These are phyloP conservation scores for Lichtheimia corymbifera DNA, from an alignment of 371 early-diverging fungal genomes.

Conservation along the genomic window DNA sequence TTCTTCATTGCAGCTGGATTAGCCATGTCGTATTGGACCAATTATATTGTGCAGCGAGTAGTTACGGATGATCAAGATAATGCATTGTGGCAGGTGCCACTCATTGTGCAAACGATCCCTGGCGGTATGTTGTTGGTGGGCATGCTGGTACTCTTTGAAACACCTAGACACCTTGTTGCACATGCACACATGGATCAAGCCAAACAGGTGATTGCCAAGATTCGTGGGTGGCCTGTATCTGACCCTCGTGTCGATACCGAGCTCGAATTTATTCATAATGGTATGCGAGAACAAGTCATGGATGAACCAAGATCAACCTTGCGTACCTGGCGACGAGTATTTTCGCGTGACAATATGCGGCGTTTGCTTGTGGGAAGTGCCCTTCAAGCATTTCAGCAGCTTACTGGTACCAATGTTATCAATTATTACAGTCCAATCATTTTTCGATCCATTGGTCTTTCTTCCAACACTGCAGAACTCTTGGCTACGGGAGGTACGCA, in stretches of 20 bases:
- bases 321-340: slow-evolving; percentile 9
- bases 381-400: slow-evolving; percentile 34
- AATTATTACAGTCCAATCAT: slow-evolving; percentile 24
- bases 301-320: not conserved
- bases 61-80: slow-evolving; percentile 17
- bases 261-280: slow-evolving; percentile 35
- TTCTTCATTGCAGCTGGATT: slow-evolving; percentile 39
- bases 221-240: slow-evolving; percentile 71
- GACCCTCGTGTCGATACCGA: slow-evolving; percentile 77
- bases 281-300: not conserved
- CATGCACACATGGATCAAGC: slow-evolving; percentile 42
- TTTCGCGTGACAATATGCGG: slow-evolving; percentile 15
- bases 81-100: slow-evolving; percentile 40
- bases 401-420: slow-evolving; percentile 34
- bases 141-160: slow-evolving; percentile 37
- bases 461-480: slow-evolving; percentile 19
- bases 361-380: slow-evolving; percentile 28
- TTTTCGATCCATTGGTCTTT: slow-evolving; percentile 20
- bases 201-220: slow-evolving; percentile 77
- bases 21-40: slow-evolving; percentile 38
- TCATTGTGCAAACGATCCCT: slow-evolving; percentile 30
- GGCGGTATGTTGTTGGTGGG: slow-evolving; percentile 40
- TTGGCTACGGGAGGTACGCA: slow-evolving; percentile 22
- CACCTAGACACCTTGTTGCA: slow-evolving; percentile 48
- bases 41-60: slow-evolving; percentile 27